Evolutionary conservation across 2,329 filamentous ascomycete genomes (phyloP), one percentile per base, ranked within the genome.

Genomic region (Aquanectria penicillioides): DNA sequence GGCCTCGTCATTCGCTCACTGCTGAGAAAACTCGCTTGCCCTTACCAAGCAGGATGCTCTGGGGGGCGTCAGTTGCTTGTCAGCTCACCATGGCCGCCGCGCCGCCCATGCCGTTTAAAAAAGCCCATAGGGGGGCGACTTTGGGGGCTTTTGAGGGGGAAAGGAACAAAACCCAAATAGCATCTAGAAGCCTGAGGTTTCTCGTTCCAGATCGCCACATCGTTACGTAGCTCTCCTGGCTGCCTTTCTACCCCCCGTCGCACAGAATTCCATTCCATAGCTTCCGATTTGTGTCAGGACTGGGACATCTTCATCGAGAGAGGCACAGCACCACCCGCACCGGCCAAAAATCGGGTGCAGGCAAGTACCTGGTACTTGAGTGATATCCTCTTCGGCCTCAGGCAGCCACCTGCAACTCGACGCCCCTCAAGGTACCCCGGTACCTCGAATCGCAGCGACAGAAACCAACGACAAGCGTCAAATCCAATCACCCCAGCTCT

Each of bases 71-170:
- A 37, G 49, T 34, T 61, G 53, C 65, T 62, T 63, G 68, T 69
- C 68, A 70, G 67, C 64, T 70, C 67, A 68, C 61, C 58, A 61
- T 65, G 51, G 61, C 62, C 67, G 62, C 67, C 65, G 59, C 57
- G 36, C 53, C 60, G 59, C 57, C 63, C 47, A 59, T 53, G 57
- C 57, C 62, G 58, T 54, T 54, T 37, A 65, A 66, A 69, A 63
- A 55, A 51, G 44, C 50, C 53, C 43, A 47, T 57, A 63, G 59
- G 66, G 64, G 59, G 67, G 67, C 66, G 61, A 69, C 46, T 50
- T 50, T 53, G n/a, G 29, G 49, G n/a, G 53, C 34, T 33, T 43
- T 26, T 6, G 31, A 18, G 18, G 48, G 26, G 48, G 28, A 34
- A 53, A 56, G n/a, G n/a, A n/a, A n/a, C n/a, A n/a, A n/a, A n/a